Conservation (phyloP, 208 protist genomes). For the Lotmaria passim region DNA sequence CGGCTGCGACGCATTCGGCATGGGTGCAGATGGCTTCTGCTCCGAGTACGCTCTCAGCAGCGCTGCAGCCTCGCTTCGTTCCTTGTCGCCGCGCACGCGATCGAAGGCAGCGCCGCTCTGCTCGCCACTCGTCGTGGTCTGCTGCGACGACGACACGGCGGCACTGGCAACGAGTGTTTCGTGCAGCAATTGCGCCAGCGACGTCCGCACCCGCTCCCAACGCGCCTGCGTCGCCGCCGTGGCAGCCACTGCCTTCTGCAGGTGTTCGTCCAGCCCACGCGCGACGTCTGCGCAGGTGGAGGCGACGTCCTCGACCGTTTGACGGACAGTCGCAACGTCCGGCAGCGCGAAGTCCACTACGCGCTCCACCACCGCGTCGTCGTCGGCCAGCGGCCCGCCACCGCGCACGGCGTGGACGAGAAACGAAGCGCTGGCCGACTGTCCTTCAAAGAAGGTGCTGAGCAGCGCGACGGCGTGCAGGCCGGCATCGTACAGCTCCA, state of each 20-base stretch:
- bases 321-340: slow-evolving; percentile 18
- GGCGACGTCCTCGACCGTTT: neutral
- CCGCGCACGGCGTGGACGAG: slow-evolving; percentile 32
- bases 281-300: neutral
- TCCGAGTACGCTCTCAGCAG: slow-evolving; percentile 21
- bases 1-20: neutral
- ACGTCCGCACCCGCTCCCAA: slow-evolving; percentile 20
- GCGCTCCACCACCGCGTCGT: slow-evolving; percentile 38
- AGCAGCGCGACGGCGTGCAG: slow-evolving; percentile 40
- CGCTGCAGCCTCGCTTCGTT: neutral
- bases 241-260: neutral
- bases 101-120: too few relatives aligned
- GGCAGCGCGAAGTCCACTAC: slow-evolving; percentile 41
- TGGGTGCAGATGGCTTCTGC: neutral
- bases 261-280: neutral
- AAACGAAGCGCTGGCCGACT: slow-evolving; percentile 36
- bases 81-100: neutral
- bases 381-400: slow-evolving; percentile 32
- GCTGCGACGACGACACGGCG: neutral
- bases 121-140: too few relatives aligned
- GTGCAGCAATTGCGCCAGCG: slow-evolving; percentile 17
- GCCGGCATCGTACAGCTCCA: slow-evolving; percentile 41
- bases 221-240: neutral
- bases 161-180: neutral
- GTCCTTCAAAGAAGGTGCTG: slow-evolving; percentile 38